phyloP scores from a whole-genome alignment of 768 basidiomycete species.

The Amanita pallidorosea region DNA sequence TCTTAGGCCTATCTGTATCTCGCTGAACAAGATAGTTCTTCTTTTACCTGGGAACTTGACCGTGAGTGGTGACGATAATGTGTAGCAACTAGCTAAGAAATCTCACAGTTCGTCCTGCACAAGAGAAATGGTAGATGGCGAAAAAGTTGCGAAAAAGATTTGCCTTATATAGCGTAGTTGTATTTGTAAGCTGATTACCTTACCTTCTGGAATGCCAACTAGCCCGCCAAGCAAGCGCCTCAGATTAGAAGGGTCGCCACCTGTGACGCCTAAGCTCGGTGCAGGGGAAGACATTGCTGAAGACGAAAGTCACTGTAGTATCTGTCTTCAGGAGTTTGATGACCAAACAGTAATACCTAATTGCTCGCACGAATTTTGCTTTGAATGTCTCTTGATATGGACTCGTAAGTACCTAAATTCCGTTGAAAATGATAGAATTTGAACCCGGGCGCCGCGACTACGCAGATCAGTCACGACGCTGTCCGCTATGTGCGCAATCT shows the following conservation, averaged over 20 bases:
- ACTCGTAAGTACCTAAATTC: slow-evolving; percentile 41
- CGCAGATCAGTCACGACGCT: slow-evolving; percentile 66
- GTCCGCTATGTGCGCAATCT: slow-evolving; percentile 62
- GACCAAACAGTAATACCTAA: slow-evolving; percentile 76
- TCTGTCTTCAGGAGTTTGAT: slow-evolving; percentile 69
- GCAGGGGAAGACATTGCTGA: slow-evolving; percentile 21
- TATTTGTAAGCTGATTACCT: not conserved
- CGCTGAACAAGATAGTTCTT: slow-evolving; percentile 55
- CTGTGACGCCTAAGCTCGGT: slow-evolving; percentile 5
- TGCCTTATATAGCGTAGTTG: not conserved
- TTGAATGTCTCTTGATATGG: slow-evolving; percentile 84
- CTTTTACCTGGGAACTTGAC: slow-evolving; percentile 76
- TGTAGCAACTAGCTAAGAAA: not conserved
- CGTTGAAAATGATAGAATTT: not conserved
- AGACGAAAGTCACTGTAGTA: slow-evolving; percentile 63
- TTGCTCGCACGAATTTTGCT: slow-evolving; percentile 92
- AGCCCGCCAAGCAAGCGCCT: slow-evolving; percentile 28
- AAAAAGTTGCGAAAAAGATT: not conserved
- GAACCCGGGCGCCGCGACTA: not conserved
- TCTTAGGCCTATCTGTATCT: slow-evolving; percentile 55
- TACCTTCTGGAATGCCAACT: slow-evolving; percentile 8
- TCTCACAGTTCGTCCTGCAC: slow-evolving; percentile 30
- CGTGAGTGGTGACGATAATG: slow-evolving; percentile 30
- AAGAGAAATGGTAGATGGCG: slow-evolving; percentile 29
- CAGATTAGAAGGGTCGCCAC: slow-evolving; percentile 17